Conservation (phyloP, 495 filamentous ascomycete species). For the Penicillium paradoxum region DNA sequence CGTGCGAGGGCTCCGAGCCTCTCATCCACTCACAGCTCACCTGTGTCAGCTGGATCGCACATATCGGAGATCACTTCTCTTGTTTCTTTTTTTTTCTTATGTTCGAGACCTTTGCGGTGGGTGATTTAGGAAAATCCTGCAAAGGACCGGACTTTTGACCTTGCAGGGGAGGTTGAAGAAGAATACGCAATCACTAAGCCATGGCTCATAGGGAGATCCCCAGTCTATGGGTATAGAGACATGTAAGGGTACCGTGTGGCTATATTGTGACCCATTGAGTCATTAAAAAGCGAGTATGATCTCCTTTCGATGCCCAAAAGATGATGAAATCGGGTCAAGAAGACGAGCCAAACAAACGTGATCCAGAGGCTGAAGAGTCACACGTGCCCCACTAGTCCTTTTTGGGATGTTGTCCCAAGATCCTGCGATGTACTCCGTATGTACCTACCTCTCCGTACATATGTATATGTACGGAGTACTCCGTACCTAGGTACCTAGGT, state of each 20-base stretch:
- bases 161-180: neutral
- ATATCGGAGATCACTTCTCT: slow-evolving; percentile 15
- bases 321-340: neutral
- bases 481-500: no score
- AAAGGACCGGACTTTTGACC: slow-evolving; percentile 7
- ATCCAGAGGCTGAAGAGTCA: neutral
- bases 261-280: neutral
- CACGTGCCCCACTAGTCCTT: slow-evolving; percentile 20
- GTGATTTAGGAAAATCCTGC: slow-evolving; percentile 7
- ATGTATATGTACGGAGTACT: no score
- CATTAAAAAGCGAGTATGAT: neutral
- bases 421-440: no score
- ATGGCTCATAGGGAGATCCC: neutral
- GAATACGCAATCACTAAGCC: slow-evolving; percentile 2
- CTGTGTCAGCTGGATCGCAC: slow-evolving; percentile 18
- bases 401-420: slow-evolving; percentile 11
- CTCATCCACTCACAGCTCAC: slow-evolving; percentile 17
- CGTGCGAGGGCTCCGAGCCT: slow-evolving; percentile 7
- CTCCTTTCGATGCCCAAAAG: neutral
- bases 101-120: slow-evolving; percentile 5
- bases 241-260: neutral
- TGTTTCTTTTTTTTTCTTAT: slow-evolving; percentile 2
- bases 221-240: neutral
- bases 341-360: neutral
- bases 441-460: no score